Evolutionary conservation across 202 grass and related monocot species (phyloP).

Genomic region (Brachypodium distachyon): DNA sequence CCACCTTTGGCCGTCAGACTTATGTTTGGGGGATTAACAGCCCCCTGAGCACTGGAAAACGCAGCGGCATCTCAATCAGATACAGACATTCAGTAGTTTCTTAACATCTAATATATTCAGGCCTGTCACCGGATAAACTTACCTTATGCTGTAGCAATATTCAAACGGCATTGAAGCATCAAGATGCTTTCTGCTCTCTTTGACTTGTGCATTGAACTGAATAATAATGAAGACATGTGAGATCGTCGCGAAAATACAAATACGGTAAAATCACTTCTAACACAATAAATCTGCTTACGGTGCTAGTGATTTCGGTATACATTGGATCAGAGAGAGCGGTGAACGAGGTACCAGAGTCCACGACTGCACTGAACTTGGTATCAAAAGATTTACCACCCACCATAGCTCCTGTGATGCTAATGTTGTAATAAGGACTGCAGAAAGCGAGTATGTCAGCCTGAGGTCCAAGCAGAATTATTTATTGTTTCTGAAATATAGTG

Average conservation of each 20-base stretch:
- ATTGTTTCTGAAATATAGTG: background rate
- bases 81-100: background rate
- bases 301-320: slow-evolving; percentile 54
- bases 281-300: slow-evolving; percentile 41
- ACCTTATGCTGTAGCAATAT: slow-evolving; percentile 75
- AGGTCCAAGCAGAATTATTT: background rate
- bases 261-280: background rate
- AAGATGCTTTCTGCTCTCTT: slow-evolving; percentile 11
- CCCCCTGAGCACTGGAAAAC: slow-evolving; percentile 25
- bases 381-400: slow-evolving; percentile 36
- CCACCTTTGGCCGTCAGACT: slow-evolving; percentile 61
- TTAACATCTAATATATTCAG: background rate
- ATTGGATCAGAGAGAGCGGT: slow-evolving; percentile 68
- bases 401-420: slow-evolving; percentile 43
- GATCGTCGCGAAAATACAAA: background rate
- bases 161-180: slow-evolving; percentile 50
- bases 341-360: slow-evolving; percentile 91
- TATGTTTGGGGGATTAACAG: slow-evolving; percentile 32
- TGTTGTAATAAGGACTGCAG: slow-evolving; percentile 74
- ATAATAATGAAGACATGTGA: slow-evolving; percentile 7
- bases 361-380: slow-evolving; percentile 44
- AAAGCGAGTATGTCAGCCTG: background rate
- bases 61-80: slow-evolving; percentile 21
- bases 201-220: slow-evolving; percentile 68
- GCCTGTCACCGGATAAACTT: slow-evolving; percentile 8